These are phyloP conservation scores for Tricholomella constricta DNA, from an alignment of 768 basidiomycete species.

Conservation along the genomic window DNA sequence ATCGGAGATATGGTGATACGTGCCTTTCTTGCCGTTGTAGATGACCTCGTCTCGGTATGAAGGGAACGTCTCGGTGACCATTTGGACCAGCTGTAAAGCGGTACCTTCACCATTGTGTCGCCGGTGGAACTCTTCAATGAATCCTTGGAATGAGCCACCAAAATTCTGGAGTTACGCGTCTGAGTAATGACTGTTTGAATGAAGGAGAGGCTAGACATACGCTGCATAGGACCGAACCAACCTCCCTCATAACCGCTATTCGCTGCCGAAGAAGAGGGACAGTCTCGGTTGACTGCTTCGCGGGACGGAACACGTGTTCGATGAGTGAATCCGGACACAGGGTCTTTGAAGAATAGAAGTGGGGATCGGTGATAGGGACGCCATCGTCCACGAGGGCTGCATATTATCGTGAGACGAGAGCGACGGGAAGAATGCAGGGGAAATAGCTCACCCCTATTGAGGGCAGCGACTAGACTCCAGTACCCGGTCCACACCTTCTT, in stretches of 20 bases:
- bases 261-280: conserved; percentile 75
- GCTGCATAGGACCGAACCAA: conserved; percentile 68
- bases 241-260: conserved; percentile 75
- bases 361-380: conserved; percentile 78
- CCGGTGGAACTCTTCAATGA: conserved; percentile 62
- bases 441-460: conserved; percentile 66
- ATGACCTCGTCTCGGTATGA: conserved; percentile 72
- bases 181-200: conserved; percentile 5
- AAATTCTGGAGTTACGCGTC: conserved; percentile 46
- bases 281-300: conserved; percentile 55
- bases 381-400: conserved; percentile 71
- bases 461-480: conserved; percentile 81
- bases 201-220: conserved; percentile 42
- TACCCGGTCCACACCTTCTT: conserved; percentile 74
- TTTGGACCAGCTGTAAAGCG: conserved; percentile 71
- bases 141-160: conserved; percentile 69
- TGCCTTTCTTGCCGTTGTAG: conserved; percentile 62
- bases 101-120: conserved; percentile 57
- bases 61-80: conserved; percentile 70
- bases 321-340: conserved; percentile 74
- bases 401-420: conserved; percentile 1
- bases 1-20: too few relatives aligned
- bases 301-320: conserved; percentile 66
- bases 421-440: conserved; percentile 2
- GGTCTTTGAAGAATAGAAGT: conserved; percentile 71